These are phyloP conservation scores for Staphylotrichum longicolle DNA, from an alignment of 495 filamentous ascomycete species.

Conservation along the genomic window DNA sequence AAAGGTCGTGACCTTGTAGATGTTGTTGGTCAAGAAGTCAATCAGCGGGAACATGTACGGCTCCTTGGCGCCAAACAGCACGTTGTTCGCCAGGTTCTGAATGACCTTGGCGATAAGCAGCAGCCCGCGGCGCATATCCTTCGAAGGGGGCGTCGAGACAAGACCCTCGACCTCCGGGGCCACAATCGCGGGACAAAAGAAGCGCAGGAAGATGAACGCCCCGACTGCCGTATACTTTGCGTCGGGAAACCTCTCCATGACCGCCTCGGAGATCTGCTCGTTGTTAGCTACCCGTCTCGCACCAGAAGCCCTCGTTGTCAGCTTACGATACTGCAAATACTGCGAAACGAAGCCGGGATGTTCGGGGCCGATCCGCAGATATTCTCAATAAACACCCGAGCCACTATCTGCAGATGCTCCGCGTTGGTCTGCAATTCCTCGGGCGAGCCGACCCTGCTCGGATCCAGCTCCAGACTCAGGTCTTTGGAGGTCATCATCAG, in stretches of 20 bases:
- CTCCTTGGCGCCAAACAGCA: constrained; percentile 67
- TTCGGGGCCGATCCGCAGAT: constrained; percentile 57
- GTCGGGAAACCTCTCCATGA: constrained; percentile 58
- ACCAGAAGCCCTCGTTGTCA: neutral
- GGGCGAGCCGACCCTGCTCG: constrained; percentile 51
- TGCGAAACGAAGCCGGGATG: constrained; percentile 61
- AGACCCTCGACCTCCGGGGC: constrained; percentile 64
- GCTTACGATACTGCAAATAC: constrained; percentile 61
- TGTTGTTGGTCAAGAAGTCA: constrained; percentile 62
- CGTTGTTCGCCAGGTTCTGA: constrained; percentile 67
- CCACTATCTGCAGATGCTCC: constrained; percentile 57
- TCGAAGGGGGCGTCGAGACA: constrained; percentile 54
- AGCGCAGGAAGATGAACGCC: constrained; percentile 66
- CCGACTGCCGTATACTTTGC: constrained; percentile 70
- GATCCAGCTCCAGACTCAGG: constrained; percentile 64
- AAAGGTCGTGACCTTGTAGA: constrained; percentile 61
- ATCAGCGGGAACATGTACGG: constrained; percentile 67
- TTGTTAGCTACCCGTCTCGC: neutral
- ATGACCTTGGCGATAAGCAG: constrained; percentile 66
- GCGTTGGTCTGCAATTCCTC: constrained; percentile 62
- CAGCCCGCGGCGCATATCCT: constrained; percentile 63
- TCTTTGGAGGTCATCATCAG: constrained; percentile 59
- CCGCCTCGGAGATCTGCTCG: constrained; percentile 53
- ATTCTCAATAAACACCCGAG: constrained; percentile 65
- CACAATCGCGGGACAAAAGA: constrained; percentile 68